Percentiles rank a stretch among this genome's conserved stretches.
Conservation (phyloP, 1,139 yeast genomes). For the Geotrichum siamense region DNA sequence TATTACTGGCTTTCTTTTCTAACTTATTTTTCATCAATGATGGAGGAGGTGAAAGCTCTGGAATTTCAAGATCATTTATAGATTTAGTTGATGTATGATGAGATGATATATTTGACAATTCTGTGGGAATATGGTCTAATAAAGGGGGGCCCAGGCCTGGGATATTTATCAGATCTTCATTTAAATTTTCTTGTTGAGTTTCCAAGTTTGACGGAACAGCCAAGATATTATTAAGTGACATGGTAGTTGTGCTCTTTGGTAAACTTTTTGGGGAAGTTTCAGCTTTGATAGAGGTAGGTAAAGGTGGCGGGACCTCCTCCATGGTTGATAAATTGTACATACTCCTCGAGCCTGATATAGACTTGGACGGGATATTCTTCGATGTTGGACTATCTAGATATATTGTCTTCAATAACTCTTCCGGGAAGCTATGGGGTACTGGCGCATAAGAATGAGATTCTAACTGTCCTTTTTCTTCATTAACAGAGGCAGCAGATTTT, state of each 20-base stretch:
- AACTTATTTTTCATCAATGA: slow-evolving; percentile 10
- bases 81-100: background rate
- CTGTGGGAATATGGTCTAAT: slow-evolving; percentile 12
- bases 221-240: background rate
- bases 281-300: background rate
- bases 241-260: background rate
- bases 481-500: no score
- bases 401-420: slow-evolving; percentile 21
- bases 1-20: slow-evolving; percentile 6
- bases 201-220: background rate
- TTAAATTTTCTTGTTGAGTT: background rate
- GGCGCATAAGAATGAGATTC: slow-evolving; percentile 28
- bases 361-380: background rate
- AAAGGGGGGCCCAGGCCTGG: slow-evolving; percentile 4
- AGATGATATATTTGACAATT: background rate
- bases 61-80: slow-evolving; percentile 1
- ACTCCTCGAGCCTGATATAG: background rate
- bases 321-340: background rate
- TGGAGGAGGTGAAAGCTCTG: slow-evolving; percentile 7
- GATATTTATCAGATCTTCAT: slow-evolving; percentile 23
- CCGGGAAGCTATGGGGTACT: slow-evolving; percentile 30
- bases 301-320: background rate
- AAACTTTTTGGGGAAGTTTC: background rate
- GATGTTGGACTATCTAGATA: no score
- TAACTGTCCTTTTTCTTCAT: no score